Percentiles rank a stretch among this genome's conserved stretches.
Conservation (phyloP, 768 basidiomycete species). For the Pleurotus sapidus region DNA sequence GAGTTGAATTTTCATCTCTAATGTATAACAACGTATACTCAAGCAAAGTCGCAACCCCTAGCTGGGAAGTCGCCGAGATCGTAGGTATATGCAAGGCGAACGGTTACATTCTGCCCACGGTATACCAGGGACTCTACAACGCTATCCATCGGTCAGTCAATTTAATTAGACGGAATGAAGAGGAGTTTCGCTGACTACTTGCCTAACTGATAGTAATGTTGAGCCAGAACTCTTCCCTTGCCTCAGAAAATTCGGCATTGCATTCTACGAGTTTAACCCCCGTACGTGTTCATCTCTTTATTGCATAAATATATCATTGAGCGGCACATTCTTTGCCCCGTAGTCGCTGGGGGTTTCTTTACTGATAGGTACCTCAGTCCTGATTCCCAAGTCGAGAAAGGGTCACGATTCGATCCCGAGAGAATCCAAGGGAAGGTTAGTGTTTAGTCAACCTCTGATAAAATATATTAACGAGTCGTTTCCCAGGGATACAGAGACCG, state of each 20-base stretch:
- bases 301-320: background rate
- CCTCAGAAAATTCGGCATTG: constrained; percentile 41
- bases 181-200: too few relatives aligned
- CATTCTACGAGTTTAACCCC: constrained; percentile 58
- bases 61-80: constrained; percentile 40
- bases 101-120: constrained; percentile 38
- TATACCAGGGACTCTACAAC: constrained; percentile 34
- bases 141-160: constrained; percentile 16
- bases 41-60: background rate
- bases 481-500: background rate
- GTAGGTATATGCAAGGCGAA: constrained; percentile 41
- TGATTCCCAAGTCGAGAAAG: constrained; percentile 39
- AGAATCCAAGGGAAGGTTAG: constrained; percentile 42
- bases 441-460: background rate
- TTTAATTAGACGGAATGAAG: constrained; percentile 38
- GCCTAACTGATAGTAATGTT: constrained; percentile 53
- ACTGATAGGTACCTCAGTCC: constrained; percentile 46
- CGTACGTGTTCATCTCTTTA: constrained; percentile 25
- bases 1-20: constrained; percentile 9
- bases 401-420: constrained; percentile 54
- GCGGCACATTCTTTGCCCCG: too few relatives aligned
- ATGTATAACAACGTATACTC: background rate
- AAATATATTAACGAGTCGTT: background rate
- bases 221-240: constrained; percentile 50
- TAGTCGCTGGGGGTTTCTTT: constrained; percentile 59